Evolutionary conservation across 805 yeast species (phyloP).

Genomic region (Candida ponderosae): DNA sequence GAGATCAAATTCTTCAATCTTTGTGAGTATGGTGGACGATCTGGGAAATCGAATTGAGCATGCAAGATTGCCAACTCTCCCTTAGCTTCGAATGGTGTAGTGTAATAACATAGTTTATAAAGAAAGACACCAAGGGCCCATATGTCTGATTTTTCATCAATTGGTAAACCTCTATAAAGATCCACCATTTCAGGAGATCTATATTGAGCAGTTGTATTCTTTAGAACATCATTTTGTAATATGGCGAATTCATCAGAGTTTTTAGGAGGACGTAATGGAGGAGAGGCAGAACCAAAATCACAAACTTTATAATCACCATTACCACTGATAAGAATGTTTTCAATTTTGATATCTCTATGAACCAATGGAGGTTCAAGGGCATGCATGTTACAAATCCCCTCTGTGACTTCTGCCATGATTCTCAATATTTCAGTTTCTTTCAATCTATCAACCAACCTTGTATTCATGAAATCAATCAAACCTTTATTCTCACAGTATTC

Average conservation of each 20-base stretch:
- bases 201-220: constrained; percentile 80
- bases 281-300: constrained; percentile 78
- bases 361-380: constrained; percentile 61
- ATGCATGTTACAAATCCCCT: constrained; percentile 76
- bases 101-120: constrained; percentile 72
- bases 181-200: constrained; percentile 84
- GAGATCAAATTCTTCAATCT: constrained; percentile 57
- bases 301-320: constrained; percentile 59
- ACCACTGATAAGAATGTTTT: constrained; percentile 61
- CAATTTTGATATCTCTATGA: constrained; percentile 79
- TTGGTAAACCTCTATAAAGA: constrained; percentile 55
- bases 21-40: constrained; percentile 50
- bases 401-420: constrained; percentile 62
- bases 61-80: constrained; percentile 59
- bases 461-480: constrained; percentile 72
- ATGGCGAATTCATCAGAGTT: constrained; percentile 50
- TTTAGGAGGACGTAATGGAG: constrained; percentile 54
- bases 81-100: constrained; percentile 70
- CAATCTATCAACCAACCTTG: constrained; percentile 56
- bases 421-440: constrained; percentile 60
- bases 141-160: constrained; percentile 75
- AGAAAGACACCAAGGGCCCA: constrained; percentile 82
- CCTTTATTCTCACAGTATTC: constrained; percentile 74
- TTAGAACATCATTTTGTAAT: constrained; percentile 62
- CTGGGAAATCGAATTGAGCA: constrained; percentile 45